These are phyloP conservation scores for Chaetoceros tenuissimus DNA, from an alignment of 108 stramenopile genomes.

Conservation along the genomic window DNA sequence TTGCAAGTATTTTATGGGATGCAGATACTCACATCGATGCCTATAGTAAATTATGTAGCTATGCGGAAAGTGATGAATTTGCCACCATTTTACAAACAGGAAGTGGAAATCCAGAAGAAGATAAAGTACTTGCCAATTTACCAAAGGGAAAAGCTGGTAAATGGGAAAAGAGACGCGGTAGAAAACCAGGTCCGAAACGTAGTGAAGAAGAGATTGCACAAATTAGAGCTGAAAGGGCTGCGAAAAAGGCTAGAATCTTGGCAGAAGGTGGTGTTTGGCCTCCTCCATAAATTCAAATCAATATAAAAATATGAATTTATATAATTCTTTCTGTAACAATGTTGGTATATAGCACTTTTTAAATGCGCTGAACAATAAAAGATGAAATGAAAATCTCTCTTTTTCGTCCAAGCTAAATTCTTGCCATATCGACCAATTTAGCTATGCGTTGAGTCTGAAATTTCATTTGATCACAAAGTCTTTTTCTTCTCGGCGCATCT, in stretches of 20 bases:
- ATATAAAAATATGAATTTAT: too few species aligned
- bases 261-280: too few species aligned
- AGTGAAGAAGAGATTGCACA: slow-evolving; percentile 25
- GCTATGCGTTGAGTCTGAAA: too few species aligned
- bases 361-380: too few species aligned
- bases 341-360: too few species aligned
- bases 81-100: slow-evolving; percentile 4
- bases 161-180: slow-evolving; percentile 11
- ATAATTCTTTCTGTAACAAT: too few species aligned
- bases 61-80: slow-evolving; percentile 23
- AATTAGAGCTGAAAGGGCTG: slow-evolving; percentile 23
- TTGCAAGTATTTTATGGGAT: slow-evolving; percentile 26
- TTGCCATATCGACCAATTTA: too few species aligned
- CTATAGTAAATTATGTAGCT: slow-evolving; percentile 6
- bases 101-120: neutral
- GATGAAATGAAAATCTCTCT: too few species aligned
- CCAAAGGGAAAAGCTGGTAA: slow-evolving; percentile 11
- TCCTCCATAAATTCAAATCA: too few species aligned
- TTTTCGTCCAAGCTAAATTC: too few species aligned
- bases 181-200: slow-evolving; percentile 23
- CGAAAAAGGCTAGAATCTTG: slow-evolving; percentile 15
- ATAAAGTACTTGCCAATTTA: slow-evolving; percentile 21
- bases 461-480: too few species aligned
- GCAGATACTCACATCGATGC: slow-evolving; percentile 11
- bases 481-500: too few species aligned